Base-by-base conservation (phyloP, 1,284 basidiomycete species). In the Veloboletus limbatus region DNA sequence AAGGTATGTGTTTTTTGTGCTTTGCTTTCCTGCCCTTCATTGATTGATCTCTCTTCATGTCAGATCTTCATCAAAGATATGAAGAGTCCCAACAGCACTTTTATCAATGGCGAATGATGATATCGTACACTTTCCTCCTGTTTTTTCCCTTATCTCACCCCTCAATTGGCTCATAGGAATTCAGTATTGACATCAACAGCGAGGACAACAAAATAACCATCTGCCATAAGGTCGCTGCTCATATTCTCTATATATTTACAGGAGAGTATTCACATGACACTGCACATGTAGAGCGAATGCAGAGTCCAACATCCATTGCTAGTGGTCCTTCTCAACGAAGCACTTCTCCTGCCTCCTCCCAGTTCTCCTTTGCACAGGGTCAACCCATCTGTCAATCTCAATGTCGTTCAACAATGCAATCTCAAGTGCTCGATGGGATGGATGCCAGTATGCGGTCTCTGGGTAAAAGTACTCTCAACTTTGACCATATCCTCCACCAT, bases 201-300 rank as follows among this genome's bases (percentile, higher is more conserved):
- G 96, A 99, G 63, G 97, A 99, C 73, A 97, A 97, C 77, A 93
- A 94, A 70, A 94, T 93, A 0, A 94, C 97, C 53, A 87, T 99
- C 39, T 96, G 99, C 69, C 95, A 98, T 74, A 98, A 98, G 67
- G 97, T 99, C 31, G 92, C 96, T 0, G 93, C 94, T 11, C 90
- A 92, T 34, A 92, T 94, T 26, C 82, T 93, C 49, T 91, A 95
- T 55, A 84, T 97, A 8, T 84, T 96, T 59, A 83, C 77, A 0
- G 85, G 92, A 31, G 90, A 94, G 48, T 96, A 99, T 61, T 86
- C 82, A 1, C 78, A 81, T 51, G 75, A 80, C 36, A 84, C 84
- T 32, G 76, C 81, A 13, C 78, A 83, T 38, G 76, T 77, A 34
- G 84, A 88, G 55, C 79, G 82, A 43, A 54, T 54, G 48, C 68